These are phyloP conservation scores for Leishmania martiniquensis DNA, from an alignment of 208 protist genomes.

Conservation along the genomic window DNA sequence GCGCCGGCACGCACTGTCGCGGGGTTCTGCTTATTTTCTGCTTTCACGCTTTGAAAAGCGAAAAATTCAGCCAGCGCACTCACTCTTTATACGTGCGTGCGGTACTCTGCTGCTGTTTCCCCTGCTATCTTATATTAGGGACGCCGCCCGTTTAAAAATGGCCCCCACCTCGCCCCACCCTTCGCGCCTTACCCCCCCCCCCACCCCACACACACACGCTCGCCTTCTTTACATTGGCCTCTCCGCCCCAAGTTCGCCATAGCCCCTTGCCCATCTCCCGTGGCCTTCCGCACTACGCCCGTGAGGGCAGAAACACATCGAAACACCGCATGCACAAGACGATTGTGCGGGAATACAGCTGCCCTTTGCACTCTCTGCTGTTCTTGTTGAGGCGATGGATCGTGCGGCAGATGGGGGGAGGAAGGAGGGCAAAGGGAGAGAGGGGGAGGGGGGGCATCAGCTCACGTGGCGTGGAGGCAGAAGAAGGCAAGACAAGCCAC, in stretches of 20 bases:
- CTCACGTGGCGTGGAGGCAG: not conserved
- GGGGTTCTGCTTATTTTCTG: not conserved
- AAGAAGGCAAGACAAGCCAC: not conserved
- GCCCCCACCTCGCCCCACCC: not conserved
- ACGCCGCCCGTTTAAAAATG: not conserved
- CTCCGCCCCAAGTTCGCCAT: not conserved
- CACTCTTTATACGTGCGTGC: constrained; percentile 15
- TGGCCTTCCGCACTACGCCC: not conserved
- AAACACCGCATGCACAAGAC: not conserved
- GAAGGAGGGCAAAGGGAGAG: not conserved
- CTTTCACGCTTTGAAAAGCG: not conserved
- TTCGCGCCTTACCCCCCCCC: not conserved
- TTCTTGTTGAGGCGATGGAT: not conserved
- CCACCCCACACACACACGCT: not conserved
- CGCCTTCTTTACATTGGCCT: not conserved
- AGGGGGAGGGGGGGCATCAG: not conserved
- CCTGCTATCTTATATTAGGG: constrained; percentile 1
- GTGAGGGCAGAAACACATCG: not conserved
- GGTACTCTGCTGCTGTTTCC: constrained; percentile 3
- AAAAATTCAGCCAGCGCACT: not conserved
- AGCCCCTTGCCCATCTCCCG: not conserved
- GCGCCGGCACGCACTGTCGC: no score
- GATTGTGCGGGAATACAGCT: not conserved
- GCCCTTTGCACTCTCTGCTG: not conserved
- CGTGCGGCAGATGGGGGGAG: not conserved